phyloP scores from a whole-genome alignment of 257 asterid genomes.

The Buddleja alternifolia region DNA sequence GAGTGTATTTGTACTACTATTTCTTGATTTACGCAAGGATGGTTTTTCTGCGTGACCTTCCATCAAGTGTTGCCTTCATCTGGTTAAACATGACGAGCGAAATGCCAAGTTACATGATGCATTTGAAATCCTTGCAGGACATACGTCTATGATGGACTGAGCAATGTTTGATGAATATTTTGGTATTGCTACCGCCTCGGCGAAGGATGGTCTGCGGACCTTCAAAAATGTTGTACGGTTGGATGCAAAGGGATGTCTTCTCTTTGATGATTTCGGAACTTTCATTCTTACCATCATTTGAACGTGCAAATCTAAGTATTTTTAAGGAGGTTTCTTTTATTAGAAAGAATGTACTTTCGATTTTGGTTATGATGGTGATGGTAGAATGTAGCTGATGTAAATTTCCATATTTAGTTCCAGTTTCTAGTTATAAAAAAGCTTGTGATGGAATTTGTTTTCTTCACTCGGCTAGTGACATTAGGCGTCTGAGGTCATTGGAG shows the following conservation, averaged over 20 bases:
- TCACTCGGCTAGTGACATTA: neutral
- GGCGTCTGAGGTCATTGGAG: neutral
- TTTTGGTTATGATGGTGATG: constrained; percentile 38
- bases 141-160: neutral
- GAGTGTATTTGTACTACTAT: neutral
- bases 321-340: constrained; percentile 23
- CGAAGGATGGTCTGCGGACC: neutral
- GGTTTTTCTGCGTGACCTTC: neutral
- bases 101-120: neutral
- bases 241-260: neutral
- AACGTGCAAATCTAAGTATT: constrained; percentile 3
- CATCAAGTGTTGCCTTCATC: neutral
- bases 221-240: neutral
- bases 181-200: constrained; percentile 13
- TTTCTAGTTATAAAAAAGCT: constrained; percentile 18
- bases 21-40: neutral
- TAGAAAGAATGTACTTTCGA: constrained; percentile 21
- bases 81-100: neutral
- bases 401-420: constrained; percentile 28
- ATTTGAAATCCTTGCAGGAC: constrained; percentile 15
- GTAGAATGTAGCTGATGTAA: constrained; percentile 41
- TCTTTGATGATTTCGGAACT: constrained; percentile 8
- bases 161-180: neutral
- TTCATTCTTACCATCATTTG: constrained; percentile 26
- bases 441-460: neutral